Conservation (phyloP, 2,329 filamentous ascomycete genomes). For the Nemania abortiva region DNA sequence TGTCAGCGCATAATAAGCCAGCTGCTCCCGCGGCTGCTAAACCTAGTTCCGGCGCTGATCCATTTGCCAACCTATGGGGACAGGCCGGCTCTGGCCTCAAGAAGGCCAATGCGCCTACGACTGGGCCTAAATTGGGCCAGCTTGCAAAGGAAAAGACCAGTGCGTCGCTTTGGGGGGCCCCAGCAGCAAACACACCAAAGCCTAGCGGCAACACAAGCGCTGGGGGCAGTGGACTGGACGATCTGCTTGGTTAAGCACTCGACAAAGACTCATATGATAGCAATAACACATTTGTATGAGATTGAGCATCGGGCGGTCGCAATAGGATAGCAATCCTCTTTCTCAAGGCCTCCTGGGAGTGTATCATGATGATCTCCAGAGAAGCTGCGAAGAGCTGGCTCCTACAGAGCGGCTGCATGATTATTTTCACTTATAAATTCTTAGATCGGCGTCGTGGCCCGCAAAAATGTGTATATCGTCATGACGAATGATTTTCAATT, state of each 20-base stretch:
- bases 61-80: conserved; percentile 89
- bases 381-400: conserved; percentile 42
- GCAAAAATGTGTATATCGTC: conserved; percentile 52
- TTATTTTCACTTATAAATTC: conserved; percentile 51
- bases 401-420: conserved; percentile 40
- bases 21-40: conserved; percentile 62
- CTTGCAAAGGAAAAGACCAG: conserved; percentile 98
- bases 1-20: conserved; percentile 63
- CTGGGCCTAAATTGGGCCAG: conserved; percentile 86
- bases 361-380: conserved; percentile 39
- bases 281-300: not conserved
- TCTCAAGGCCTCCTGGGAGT: conserved; percentile 21
- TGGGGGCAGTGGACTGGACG: conserved; percentile 50
- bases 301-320: not conserved
- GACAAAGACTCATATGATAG: not conserved
- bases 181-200: conserved; percentile 56
- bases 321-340: conserved; percentile 27
- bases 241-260: conserved; percentile 48
- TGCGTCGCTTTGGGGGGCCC: conserved; percentile 91
- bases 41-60: conserved; percentile 76
- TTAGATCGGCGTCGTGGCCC: conserved; percentile 59
- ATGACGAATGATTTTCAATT: conserved; percentile 25
- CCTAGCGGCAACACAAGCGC: conserved; percentile 41
- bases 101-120: conserved; percentile 72
- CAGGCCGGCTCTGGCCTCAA: conserved; percentile 79